Base-by-base conservation (phyloP, 768 basidiomycete species). In the Lactifluus hygrophoroides region DNA sequence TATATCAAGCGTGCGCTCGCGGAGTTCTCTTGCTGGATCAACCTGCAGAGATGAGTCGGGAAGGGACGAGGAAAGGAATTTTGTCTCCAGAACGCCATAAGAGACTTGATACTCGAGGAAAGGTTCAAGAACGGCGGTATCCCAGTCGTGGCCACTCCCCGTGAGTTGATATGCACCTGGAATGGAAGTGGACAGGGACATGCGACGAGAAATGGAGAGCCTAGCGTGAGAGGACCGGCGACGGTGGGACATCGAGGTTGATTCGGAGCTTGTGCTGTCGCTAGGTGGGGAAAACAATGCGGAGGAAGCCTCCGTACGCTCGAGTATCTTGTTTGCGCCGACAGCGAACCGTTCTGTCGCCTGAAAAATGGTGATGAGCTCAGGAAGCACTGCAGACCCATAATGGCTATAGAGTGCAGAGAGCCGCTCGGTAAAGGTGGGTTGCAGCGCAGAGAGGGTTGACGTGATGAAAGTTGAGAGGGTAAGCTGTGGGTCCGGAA, bases 81-180 rank as follows among this genome's bases (percentile, higher is more conserved):
- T 80, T 35, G 80, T 77, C 71, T 99, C 96, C 34, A 96, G 75
- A 1, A 77, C 73, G 0, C 81, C 80, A 70, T 97, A 97, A 55
- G 94, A 88, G 17, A 82, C 76, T 65, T 98, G 95, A 61, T 87
- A 86, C 65, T 94, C 90, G 25, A 95, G 77, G 74, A 97, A 98
- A 2, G 95, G 92, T 68, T 94, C 93, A 69, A 94, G 96, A 16
- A 99, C 75, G 51, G 88, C 85, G 55, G 85, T 86, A 66, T 97
- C 93, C 96, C 96, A 98, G 57, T 86, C 84, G 64, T 64, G 55
- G 6, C 55, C 57, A 16, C 51, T 56, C 42, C 61, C 54, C 56
- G 56, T 32, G 25, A 51, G 54, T 42, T 42, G 51, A n/a, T 52
- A 44, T 14, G 40, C 23, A 28, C 53, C 59, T 7, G 47, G 25